Base-by-base conservation (phyloP, 257 asterid genomes). In the Ilex asprella region DNA sequence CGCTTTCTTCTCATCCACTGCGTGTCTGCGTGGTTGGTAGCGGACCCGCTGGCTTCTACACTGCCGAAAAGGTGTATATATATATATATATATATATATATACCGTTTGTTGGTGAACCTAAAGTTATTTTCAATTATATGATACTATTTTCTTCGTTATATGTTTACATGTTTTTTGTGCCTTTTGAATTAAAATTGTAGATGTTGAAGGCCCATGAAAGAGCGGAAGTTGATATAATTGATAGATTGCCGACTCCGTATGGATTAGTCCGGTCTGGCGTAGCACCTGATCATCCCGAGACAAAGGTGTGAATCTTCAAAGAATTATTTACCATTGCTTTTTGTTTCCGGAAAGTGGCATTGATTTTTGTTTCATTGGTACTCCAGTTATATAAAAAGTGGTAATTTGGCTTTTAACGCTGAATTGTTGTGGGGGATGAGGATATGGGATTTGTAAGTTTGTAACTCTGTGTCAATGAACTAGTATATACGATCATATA, bases 211-310 rank as follows among this genome's bases (percentile, higher is more conserved):
- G 84, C 82, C 46, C 90, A 85, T 58, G 82, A 77, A 66, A 74
- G 70, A 46, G 88, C 85, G 10, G 86, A 87, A 85, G 94, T 93
- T 69, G 92, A 93, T 79, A 74, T 93, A 62, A 77, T 93, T 49
- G 99, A 93, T 69, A 87, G 97, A 44, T 82, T 89, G 68, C 96
- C 99, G 0, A 89, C 94, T 30, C 99, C 99, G 5, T 89, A 77
- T 79, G 99, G 99, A 46, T 81, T 93, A 61, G 97, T 93, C 49
- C 92, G 97, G 31, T 85, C 96, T 2, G 99, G 97, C 14, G 97
- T 87, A 30, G 97, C 97, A 54, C 99, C 99, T 67, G 99, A 93
- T 73, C 99, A 93, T 76, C 95, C 90, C 6, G 99, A 93, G 69
- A 93, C 99, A 6, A 93, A 89, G 99, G 99, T 53, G 57, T 53